Percentiles rank a stretch among this genome's conserved stretches.
phyloP scores from a whole-genome alignment of 2,329 filamentous ascomycete species.

The Aureobasidium sp. region DNA sequence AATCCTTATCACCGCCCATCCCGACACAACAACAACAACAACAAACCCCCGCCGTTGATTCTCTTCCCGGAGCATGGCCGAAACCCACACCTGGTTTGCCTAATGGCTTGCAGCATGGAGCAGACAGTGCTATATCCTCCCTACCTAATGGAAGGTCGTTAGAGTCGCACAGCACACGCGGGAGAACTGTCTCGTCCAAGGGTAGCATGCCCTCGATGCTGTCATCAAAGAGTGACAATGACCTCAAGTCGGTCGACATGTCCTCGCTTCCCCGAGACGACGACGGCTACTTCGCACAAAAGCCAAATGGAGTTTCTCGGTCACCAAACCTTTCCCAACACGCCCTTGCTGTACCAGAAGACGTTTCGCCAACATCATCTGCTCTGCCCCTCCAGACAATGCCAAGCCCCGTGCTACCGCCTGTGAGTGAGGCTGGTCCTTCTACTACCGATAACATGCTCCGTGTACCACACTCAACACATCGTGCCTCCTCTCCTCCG shows the following conservation, averaged over 20 bases:
- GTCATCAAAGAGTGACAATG: constrained; percentile 22
- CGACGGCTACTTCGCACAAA: constrained; percentile 36
- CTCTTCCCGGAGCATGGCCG: constrained; percentile 21
- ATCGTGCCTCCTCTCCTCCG: constrained; percentile 29
- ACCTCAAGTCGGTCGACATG: constrained; percentile 21
- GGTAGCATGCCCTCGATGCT: constrained; percentile 15
- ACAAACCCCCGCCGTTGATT: constrained; percentile 18
- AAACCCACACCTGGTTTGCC: constrained; percentile 14
- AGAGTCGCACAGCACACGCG: constrained; percentile 16
- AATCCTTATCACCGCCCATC: constrained; percentile 15
- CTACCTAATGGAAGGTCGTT: constrained; percentile 48
- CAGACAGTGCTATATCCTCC: constrained; percentile 41
- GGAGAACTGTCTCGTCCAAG: constrained; percentile 1
- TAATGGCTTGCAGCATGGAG: constrained; percentile 24
- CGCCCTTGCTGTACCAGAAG: neutral
- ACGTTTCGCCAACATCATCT: neutral
- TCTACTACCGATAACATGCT: constrained; percentile 18
- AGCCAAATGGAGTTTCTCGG: constrained; percentile 27
- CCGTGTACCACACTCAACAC: constrained; percentile 16
- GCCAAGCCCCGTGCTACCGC: constrained; percentile 19
- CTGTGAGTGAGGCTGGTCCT: constrained; percentile 19
- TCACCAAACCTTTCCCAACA: constrained; percentile 16
- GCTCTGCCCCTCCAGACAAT: neutral
- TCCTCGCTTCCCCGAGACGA: constrained; percentile 19
- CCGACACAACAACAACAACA: constrained; percentile 10